Conservation (phyloP, 805 yeast genomes). For the Wickerhamomyces pijperi region DNA sequence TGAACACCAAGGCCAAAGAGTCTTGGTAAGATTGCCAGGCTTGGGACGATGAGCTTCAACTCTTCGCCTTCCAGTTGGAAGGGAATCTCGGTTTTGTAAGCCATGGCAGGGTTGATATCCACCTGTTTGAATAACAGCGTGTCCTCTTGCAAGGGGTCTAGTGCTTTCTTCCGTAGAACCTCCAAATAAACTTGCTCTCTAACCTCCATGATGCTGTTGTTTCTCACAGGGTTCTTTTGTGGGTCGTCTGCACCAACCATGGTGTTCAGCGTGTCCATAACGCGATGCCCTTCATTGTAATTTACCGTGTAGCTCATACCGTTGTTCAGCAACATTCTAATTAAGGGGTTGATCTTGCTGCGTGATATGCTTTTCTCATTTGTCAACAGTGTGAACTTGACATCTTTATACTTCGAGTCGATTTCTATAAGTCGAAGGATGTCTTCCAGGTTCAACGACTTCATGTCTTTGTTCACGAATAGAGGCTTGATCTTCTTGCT, state of each 20-base stretch:
- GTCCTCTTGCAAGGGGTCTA: not conserved
- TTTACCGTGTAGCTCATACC: conserved; percentile 10
- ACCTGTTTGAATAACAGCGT: not conserved
- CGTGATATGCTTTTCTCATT: conserved; percentile 4
- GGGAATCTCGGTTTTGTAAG: conserved; percentile 1
- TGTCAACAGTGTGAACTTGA: conserved; percentile 10
- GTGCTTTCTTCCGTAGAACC: not conserved
- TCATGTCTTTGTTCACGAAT: conserved; percentile 9
- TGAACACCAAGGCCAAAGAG: conserved; percentile 13
- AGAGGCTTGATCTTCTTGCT: not conserved
- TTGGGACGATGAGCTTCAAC: conserved; percentile 6
- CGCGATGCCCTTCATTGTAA: conserved; percentile 8
- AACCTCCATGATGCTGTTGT: not conserved
- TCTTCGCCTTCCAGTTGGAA: conserved; percentile 3
- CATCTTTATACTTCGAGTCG: conserved; percentile 3
- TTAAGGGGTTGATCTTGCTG: conserved; percentile 5
- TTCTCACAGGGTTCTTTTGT: not conserved
- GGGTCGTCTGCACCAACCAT: not conserved
- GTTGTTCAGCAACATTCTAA: conserved; percentile 13
- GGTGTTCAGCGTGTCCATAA: not conserved
- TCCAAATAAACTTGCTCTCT: not conserved
- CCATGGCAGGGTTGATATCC: not conserved
- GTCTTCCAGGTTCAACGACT: conserved; percentile 10
- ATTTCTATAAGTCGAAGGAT: conserved; percentile 6
- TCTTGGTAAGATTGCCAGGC: conserved; percentile 9